Evolutionary conservation across 805 yeast genomes (phyloP), one percentile per base, ranked within the genome.

Genomic region (Monosporozyma servazzii): DNA sequence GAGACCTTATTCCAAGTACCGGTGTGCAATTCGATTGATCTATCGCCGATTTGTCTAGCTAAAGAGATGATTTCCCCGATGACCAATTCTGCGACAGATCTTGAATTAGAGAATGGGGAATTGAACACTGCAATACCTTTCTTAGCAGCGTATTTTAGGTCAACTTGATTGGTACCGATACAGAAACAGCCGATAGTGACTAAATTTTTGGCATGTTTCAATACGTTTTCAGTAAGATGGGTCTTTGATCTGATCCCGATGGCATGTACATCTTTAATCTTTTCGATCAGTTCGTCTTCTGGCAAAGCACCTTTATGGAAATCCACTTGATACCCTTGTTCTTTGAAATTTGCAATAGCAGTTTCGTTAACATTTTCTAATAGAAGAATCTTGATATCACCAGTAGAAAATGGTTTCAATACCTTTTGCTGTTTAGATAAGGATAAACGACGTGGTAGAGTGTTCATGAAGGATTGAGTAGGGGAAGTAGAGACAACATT

Each of bases 161-260:
- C 95, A 51, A 93, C 99, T 75, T 93, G 99, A 75, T 93, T 93
- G 55, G 98, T 93, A 65, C 99, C 99, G 61, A 93, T 93, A 78
- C 99, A 93, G 86, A 93, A 93, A 75, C 99, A 93, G 52, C 99
- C 99, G 71, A 93, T 76, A 31, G 81, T 90, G 27, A 86, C 86
- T 71, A 93, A 77, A 75, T 91, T 88, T 69, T 83, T 85, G 52
- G 99, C 99, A 62, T 86, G 87, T 57, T 80, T 75, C 62, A 93
- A 76, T 29, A 93, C 82, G 49, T 81, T 81, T 59, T 80, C 84
- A 41, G 89, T 87, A 65, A 93, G 76, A 70, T 82, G 86, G 48
- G 99, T 93, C 77, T 93, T 93, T 54, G 98, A 93, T 76, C 99
- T 87, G 66, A 93, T 90, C 72, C 99, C 99, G 66, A 93, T 82